Percentiles rank a stretch among this genome's conserved stretches.
Conservation (phyloP, 768 basidiomycete species). For the Macrolepiota dolichaula region DNA sequence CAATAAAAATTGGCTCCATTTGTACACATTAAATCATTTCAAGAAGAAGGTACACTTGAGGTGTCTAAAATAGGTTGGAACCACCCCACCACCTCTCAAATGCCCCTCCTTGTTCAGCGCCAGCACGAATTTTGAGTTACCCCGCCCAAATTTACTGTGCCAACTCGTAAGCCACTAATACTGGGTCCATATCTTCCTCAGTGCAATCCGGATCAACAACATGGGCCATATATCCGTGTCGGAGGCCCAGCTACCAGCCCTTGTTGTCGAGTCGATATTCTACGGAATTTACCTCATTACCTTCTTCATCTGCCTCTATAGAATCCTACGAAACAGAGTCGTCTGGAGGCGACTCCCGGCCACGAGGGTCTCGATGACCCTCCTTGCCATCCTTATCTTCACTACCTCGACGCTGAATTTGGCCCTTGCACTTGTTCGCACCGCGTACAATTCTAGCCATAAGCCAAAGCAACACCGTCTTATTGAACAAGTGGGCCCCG, state of each 20-base stretch:
- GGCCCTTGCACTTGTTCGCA: constrained; percentile 14
- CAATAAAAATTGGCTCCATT: too few species aligned
- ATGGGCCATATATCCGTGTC: background rate
- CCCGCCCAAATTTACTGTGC: too few species aligned
- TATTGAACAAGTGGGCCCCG: background rate
- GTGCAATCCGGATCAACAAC: background rate
- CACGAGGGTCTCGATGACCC: background rate
- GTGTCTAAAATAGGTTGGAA: too few species aligned
- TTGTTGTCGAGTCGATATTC: constrained; percentile 16
- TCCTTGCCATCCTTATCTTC: constrained; percentile 11
- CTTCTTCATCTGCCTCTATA: constrained; percentile 11
- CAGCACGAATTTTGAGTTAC: too few species aligned
- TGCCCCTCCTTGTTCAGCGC: too few species aligned
- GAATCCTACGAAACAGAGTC: constrained; percentile 9
- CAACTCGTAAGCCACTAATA: too few species aligned
- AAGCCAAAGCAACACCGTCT: too few species aligned
- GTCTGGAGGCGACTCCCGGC: constrained; percentile 1
- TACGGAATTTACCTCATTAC: constrained; percentile 21
- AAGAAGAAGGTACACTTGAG: too few species aligned
- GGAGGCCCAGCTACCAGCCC: constrained; percentile 12
- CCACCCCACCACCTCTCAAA: too few species aligned
- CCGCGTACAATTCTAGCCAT: too few species aligned
- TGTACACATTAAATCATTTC: too few species aligned
- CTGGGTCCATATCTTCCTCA: background rate
- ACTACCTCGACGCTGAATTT: constrained; percentile 13